These are phyloP conservation scores for Fraxinus nigra DNA, from an alignment of 305 asterid species.

Conservation along the genomic window DNA sequence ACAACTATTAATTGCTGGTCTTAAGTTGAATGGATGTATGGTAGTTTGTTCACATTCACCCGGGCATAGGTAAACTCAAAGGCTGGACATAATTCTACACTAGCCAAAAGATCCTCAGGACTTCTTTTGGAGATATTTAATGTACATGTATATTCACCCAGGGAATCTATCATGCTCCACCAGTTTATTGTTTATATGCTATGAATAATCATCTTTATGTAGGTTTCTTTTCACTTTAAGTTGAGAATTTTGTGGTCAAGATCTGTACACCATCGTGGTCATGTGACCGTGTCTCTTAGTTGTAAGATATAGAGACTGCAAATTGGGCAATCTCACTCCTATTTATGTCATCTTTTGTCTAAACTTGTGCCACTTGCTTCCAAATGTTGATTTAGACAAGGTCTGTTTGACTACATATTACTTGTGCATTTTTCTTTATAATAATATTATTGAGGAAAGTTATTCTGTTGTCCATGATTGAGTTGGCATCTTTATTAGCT, in stretches of 20 bases:
- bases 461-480: not conserved
- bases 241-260: not conserved
- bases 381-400: not conserved
- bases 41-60: not conserved
- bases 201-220: not conserved
- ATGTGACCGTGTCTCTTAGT: not conserved
- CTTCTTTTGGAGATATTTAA: too few relatives aligned
- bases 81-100: not conserved
- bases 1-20: slow-evolving; percentile 8
- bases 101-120: not conserved
- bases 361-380: not conserved
- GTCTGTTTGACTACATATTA: not conserved
- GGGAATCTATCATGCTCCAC: not conserved
- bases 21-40: slow-evolving; percentile 16
- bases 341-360: not conserved
- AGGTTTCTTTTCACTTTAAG: not conserved
- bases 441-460: not conserved
- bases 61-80: not conserved
- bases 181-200: not conserved
- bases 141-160: too few relatives aligned
- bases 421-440: not conserved
- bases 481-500: not conserved
- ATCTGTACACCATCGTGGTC: not conserved
- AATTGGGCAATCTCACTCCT: not conserved
- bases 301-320: not conserved